Percentiles rank a stretch among this genome's conserved stretches.
Conservation (phyloP, 192 early-diverging fungal genomes). For the Coemansia sp. region DNA sequence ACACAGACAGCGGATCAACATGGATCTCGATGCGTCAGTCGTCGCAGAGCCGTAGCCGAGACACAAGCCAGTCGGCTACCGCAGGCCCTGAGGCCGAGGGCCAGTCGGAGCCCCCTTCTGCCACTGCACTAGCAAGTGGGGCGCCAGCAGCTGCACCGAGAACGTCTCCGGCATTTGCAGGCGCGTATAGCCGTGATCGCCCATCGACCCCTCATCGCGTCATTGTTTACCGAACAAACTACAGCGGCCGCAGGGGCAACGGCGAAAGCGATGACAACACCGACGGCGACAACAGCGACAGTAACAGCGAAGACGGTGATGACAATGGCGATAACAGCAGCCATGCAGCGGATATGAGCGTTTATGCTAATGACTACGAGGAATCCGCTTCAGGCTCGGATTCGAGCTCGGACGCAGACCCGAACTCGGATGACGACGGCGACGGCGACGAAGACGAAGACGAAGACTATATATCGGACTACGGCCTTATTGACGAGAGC, state of each 20-base stretch:
- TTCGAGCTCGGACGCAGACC: background rate
- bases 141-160: background rate
- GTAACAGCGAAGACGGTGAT: conserved; percentile 4
- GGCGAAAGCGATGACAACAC: background rate
- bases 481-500: background rate
- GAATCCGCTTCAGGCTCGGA: background rate
- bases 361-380: background rate
- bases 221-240: background rate
- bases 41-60: conserved; percentile 1
- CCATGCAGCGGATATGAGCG: background rate
- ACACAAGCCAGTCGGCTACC: background rate
- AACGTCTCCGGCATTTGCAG: background rate
- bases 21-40: conserved; percentile 36
- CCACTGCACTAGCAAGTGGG: background rate
- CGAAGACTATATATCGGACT: background rate
- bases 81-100: background rate
- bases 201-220: background rate
- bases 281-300: background rate
- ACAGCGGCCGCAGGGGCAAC: background rate
- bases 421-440: background rate
- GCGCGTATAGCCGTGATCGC: background rate
- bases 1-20: conserved; percentile 27
- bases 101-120: background rate
- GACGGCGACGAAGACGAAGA: background rate
- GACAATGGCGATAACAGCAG: conserved; percentile 5